phyloP scores from a whole-genome alignment of 2,329 filamentous ascomycete genomes.

The Neoarthrinium moseri region DNA sequence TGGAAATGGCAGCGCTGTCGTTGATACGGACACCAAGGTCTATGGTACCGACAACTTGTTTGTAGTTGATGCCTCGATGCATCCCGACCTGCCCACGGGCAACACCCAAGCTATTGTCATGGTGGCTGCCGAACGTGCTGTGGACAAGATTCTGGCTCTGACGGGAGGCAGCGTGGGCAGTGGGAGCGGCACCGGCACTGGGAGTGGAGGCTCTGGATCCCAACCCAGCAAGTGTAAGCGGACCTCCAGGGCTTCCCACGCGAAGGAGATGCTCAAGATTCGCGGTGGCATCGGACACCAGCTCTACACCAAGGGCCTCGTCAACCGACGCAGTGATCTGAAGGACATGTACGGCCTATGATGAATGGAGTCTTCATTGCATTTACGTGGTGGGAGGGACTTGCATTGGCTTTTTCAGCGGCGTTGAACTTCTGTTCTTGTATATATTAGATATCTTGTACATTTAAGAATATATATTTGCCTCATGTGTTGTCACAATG shows the following conservation, averaged over 20 bases:
- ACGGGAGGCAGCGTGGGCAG: not conserved
- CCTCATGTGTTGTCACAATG: too few relatives aligned
- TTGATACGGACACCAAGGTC: conserved; percentile 62
- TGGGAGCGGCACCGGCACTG: not conserved
- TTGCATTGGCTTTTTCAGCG: not conserved
- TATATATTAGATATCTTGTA: not conserved
- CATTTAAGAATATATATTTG: too few relatives aligned
- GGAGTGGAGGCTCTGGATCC: not conserved
- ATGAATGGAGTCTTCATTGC: not conserved
- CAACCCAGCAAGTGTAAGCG: conserved; percentile 6
- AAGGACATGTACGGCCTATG: conserved; percentile 1
- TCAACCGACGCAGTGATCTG: not conserved
- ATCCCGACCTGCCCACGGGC: conserved; percentile 66
- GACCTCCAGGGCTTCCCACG: conserved; percentile 3
- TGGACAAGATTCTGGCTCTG: conserved; percentile 27
- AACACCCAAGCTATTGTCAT: conserved; percentile 47
- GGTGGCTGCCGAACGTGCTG: conserved; percentile 31
- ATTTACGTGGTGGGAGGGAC: conserved; percentile 2
- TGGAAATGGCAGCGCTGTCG: conserved; percentile 53
- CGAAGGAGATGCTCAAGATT: not conserved
- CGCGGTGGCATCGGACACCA: not conserved
- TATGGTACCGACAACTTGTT: conserved; percentile 67
- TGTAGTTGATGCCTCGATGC: conserved; percentile 65
- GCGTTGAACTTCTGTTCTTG: not conserved
- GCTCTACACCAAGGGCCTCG: not conserved